Percentiles rank a stretch among this genome's conserved stretches.
These are phyloP conservation scores for Gautieria morchelliformis DNA, from an alignment of 768 basidiomycete genomes.

Conservation along the genomic window DNA sequence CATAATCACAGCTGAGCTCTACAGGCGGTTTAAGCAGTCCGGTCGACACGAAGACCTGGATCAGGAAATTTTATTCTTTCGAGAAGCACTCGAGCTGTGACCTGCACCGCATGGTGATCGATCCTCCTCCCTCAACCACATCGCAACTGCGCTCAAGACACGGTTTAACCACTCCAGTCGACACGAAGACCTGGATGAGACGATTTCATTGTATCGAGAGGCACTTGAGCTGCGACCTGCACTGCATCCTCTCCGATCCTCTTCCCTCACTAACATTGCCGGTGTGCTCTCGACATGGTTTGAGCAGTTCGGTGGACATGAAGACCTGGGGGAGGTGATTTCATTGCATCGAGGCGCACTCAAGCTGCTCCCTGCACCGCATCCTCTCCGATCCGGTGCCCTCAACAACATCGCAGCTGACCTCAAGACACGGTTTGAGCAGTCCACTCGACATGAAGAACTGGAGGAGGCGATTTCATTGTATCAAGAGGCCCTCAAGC, in stretches of 20 bases:
- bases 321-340: conserved; percentile 1
- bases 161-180: too few relatives aligned
- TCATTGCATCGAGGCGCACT: conserved; percentile 6
- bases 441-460: background rate
- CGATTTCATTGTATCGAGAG: background rate
- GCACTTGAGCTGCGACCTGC: too few relatives aligned
- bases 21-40: too few relatives aligned
- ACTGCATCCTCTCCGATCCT: too few relatives aligned
- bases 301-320: background rate
- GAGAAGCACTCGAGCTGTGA: too few relatives aligned
- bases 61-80: too few relatives aligned
- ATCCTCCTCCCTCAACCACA: too few relatives aligned
- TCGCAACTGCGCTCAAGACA: background rate
- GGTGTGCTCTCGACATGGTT: too few relatives aligned
- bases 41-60: too few relatives aligned
- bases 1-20: too few relatives aligned
- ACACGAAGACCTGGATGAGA: background rate
- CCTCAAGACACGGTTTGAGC: background rate
- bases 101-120: too few relatives aligned
- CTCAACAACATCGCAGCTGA: conserved; percentile 10
- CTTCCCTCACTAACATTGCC: too few relatives aligned
- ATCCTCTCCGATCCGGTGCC: conserved; percentile 9
- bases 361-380: background rate
- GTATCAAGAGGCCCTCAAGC: conserved; percentile 7
- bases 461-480: conserved; percentile 15